These are phyloP conservation scores for Quercus tomentella DNA, from an alignment of 331 rosid species.

Conservation along the genomic window DNA sequence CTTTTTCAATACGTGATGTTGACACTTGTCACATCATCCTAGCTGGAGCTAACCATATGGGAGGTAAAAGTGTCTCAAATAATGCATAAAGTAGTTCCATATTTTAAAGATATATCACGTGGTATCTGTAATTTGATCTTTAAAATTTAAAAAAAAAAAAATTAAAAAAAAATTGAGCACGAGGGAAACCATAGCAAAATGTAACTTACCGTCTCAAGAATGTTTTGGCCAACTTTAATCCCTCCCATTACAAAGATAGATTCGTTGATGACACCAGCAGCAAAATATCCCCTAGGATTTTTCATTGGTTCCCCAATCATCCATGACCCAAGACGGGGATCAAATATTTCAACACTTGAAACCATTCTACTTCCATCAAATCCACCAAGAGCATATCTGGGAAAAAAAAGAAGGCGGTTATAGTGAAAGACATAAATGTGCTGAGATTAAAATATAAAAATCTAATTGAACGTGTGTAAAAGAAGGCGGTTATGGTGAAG, in stretches of 20 bases:
- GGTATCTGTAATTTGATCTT: background rate
- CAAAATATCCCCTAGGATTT: conserved; percentile 38
- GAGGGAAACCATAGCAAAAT: background rate
- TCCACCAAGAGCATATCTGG: conserved; percentile 64
- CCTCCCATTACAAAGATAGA: conserved; percentile 72
- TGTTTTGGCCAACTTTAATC: conserved; percentile 21
- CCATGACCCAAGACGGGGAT: conserved; percentile 48
- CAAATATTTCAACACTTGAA: conserved; percentile 48
- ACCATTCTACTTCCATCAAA: conserved; percentile 50
- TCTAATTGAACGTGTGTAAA: background rate
- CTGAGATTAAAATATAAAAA: background rate
- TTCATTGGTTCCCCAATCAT: conserved; percentile 47
- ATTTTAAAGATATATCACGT: no score
- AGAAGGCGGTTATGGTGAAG: conserved; percentile 5
- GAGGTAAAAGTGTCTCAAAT: no score
- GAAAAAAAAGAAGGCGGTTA: background rate
- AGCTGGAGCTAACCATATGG: no score
- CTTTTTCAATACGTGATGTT: no score
- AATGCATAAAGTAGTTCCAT: no score
- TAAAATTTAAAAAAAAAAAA: background rate
- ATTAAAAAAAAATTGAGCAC: background rate
- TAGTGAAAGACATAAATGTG: background rate
- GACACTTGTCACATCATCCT: no score
- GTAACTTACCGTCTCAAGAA: conserved; percentile 52
- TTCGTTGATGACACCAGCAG: conserved; percentile 56